Conservation (phyloP, 2,329 filamentous ascomycete species). For the Tolypocladium ovalisporum region DNA sequence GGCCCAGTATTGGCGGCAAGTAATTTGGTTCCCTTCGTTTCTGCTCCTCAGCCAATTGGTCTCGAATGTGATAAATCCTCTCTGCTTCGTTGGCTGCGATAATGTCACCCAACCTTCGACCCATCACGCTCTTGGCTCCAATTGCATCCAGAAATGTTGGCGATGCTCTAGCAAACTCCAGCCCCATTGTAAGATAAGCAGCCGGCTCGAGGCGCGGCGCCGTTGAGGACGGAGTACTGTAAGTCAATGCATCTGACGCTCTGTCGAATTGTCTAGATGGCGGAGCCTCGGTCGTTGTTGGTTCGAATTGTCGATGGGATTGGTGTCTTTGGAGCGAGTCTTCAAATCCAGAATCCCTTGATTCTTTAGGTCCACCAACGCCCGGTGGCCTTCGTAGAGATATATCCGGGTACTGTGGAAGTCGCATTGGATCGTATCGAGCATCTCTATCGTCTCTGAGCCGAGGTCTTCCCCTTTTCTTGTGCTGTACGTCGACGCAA, state of each 20-base stretch:
- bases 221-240: slow-evolving; percentile 30
- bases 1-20: slow-evolving; percentile 50
- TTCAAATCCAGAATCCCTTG: slow-evolving; percentile 33
- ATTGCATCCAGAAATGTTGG: slow-evolving; percentile 44
- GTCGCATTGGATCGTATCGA: slow-evolving; percentile 42
- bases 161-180: slow-evolving; percentile 48
- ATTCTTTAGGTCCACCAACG: slow-evolving; percentile 35
- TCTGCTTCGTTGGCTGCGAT: slow-evolving; percentile 40
- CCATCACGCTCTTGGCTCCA: slow-evolving; percentile 34
- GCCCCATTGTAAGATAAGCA: slow-evolving; percentile 46
- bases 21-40: slow-evolving; percentile 49
- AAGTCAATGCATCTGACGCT: slow-evolving; percentile 40
- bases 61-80: slow-evolving; percentile 37
- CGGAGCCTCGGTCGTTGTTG: slow-evolving; percentile 37
- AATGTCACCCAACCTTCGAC: slow-evolving; percentile 43
- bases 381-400: slow-evolving; percentile 38
- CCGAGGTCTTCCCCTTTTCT: slow-evolving; percentile 69
- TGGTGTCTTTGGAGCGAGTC: slow-evolving; percentile 33
- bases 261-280: slow-evolving; percentile 38
- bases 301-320: slow-evolving; percentile 44
- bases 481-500: slow-evolving; percentile 77
- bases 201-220: slow-evolving; percentile 34
- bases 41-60: slow-evolving; percentile 46
- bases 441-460: slow-evolving; percentile 60
- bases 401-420: slow-evolving; percentile 33